Evolutionary conservation across 2,329 filamentous ascomycete species (phyloP).

Genomic region (Fusarium nisikadoi): DNA sequence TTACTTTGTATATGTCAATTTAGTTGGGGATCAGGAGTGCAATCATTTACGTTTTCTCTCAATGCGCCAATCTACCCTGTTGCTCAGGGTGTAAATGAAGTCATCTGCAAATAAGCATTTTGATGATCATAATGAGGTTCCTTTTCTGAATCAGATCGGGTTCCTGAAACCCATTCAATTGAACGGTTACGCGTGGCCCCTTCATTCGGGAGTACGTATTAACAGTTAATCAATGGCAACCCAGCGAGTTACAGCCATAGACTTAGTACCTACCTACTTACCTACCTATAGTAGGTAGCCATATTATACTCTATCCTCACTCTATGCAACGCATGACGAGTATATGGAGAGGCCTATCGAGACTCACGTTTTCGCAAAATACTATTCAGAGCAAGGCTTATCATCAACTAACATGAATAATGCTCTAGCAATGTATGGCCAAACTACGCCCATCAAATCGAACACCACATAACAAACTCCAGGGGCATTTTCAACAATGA

Average conservation of each 20-base stretch:
- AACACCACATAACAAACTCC: neutral
- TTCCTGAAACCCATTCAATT: neutral
- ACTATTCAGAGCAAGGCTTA: neutral
- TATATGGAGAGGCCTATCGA: neutral
- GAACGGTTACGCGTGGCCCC: neutral
- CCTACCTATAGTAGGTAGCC: neutral
- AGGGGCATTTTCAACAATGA: neutral
- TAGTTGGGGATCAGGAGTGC: neutral
- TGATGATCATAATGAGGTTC: neutral
- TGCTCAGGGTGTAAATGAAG: neutral
- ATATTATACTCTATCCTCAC: neutral
- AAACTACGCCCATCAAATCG: neutral
- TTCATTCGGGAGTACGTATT: neutral
- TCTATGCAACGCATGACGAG: neutral
- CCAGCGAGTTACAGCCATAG: neutral
- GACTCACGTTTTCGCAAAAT: neutral
- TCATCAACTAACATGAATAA: neutral
- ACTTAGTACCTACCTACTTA: no score
- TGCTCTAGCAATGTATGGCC: neutral
- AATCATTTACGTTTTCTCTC: neutral
- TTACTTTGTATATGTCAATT: neutral
- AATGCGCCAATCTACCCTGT: neutral
- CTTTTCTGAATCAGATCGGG: neutral
- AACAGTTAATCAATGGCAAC: neutral
- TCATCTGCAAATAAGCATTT: neutral